Evolutionary conservation across 2,329 filamentous ascomycete genomes (phyloP).

Genomic region (Fusarium nelsonii): DNA sequence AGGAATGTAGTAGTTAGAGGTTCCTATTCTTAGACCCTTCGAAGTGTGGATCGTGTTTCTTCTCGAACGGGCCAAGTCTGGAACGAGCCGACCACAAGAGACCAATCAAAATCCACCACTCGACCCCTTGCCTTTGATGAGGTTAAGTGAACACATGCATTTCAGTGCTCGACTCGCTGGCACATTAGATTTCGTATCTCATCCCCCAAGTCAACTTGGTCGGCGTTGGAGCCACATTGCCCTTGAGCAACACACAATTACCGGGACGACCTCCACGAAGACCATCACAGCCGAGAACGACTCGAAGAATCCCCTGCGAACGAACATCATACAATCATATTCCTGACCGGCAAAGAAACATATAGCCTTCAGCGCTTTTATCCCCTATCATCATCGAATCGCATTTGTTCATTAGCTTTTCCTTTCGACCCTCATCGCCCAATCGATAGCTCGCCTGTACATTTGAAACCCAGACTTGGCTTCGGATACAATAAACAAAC

Average conservation of each 20-base stretch:
- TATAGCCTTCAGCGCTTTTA: slow-evolving; percentile 9
- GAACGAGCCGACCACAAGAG: slow-evolving; percentile 13
- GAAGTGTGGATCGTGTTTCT: slow-evolving; percentile 25
- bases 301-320: neutral
- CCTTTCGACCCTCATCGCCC: neutral
- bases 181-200: slow-evolving; percentile 40
- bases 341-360: neutral
- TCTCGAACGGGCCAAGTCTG: slow-evolving; percentile 22
- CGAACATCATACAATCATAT: neutral
- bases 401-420: slow-evolving; percentile 10
- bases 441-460: neutral
- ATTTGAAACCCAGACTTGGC: slow-evolving; percentile 1
- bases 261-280: slow-evolving; percentile 22
- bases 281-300: slow-evolving; percentile 8
- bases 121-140: slow-evolving; percentile 35
- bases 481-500: slow-evolving; percentile 23
- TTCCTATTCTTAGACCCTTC: slow-evolving; percentile 31
- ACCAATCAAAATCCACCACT: slow-evolving; percentile 39
- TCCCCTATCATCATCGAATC: slow-evolving; percentile 27
- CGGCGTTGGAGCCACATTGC: slow-evolving; percentile 41
- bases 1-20: neutral
- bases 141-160: slow-evolving; percentile 39
- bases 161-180: slow-evolving; percentile 36
- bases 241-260: slow-evolving; percentile 23
- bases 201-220: slow-evolving; percentile 37